Base-by-base conservation (phyloP, 2,329 filamentous ascomycete species). In the Calycina herbarum region DNA sequence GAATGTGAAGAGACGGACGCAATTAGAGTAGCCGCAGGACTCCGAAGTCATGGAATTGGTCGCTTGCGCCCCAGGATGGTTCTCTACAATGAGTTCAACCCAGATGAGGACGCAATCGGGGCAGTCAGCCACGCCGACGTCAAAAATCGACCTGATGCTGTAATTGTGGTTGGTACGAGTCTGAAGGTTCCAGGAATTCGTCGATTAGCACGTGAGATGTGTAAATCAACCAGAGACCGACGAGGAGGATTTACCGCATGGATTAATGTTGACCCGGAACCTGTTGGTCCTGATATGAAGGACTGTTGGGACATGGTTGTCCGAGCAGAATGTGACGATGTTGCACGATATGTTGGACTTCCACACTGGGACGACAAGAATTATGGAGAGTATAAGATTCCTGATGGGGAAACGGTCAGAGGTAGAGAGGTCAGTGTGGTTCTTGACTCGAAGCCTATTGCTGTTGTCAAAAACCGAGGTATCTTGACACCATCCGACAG, bases 61-160 rank as follows among this genome's bases (percentile, higher is more conserved):
- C 88, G 92, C 67, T 81, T 99, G 68, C 88, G 95, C 27, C 95
- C 95, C 27, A 87, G 95, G 65, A 97, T 99, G 81, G 94, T 98
- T 4, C 84, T 99, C 10, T 99, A 99, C 81, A 97, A 98, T 76
- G 95, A 99, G 77, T 90, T 92, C 76, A 97, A 98, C 75, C 95
- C 95, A 0, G 95, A 99, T 70, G 93, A 95, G 71, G 94, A 97
- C 72, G 94, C 95, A 15, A 99, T 99, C 76, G 94, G 94, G 56
- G 92, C 92, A 27, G 94, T 97, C 51, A 93, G 94, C 61, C 88
- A 88, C 70, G 89, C 94, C 4, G 95, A 99, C 76, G 81, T 98
- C 66, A 90, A 93, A 67, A 86, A 89, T 54, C 86, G 93, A 45
- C 94, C 95, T 0, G 95, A 98, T 77, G 94, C 94, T 20, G 86